Evolutionary conservation across 257 asterid species (phyloP).

Genomic region (Pogostemon cablin): DNA sequence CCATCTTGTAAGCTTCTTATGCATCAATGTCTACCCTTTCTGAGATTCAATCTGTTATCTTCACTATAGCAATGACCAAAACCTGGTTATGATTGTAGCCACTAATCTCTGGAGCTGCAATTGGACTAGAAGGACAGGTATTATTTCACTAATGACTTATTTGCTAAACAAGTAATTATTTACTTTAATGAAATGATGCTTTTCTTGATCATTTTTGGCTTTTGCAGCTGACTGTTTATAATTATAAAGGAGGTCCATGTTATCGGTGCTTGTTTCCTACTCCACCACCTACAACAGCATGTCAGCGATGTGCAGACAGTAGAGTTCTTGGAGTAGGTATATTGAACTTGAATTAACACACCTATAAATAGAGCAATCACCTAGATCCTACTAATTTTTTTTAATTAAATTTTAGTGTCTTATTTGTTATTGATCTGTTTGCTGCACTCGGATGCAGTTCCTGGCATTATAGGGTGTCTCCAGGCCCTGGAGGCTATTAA

Average conservation of each 20-base stretch:
- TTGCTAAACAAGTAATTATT: not conserved
- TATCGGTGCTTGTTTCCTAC: conserved; percentile 94
- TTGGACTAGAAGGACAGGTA: conserved; percentile 99
- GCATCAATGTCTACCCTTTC: not conserved
- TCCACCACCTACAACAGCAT: conserved; percentile 94
- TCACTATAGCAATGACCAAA: conserved; percentile 26
- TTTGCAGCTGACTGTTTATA: conserved; percentile 88
- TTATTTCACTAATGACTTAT: conserved; percentile 21
- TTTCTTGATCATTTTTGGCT: conserved; percentile 21
- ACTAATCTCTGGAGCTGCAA: conserved; percentile 95
- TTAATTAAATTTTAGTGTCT: conserved; percentile 16
- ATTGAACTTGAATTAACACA: conserved; percentile 22
- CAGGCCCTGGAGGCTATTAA: conserved; percentile 96
- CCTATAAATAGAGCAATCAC: not conserved
- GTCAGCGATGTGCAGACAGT: conserved; percentile 94
- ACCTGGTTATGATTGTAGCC: conserved; percentile 56
- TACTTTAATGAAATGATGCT: not conserved
- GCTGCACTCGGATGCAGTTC: conserved; percentile 55
- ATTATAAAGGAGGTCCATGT: conserved; percentile 90
- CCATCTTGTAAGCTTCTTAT: conserved; percentile 16
- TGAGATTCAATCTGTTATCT: not conserved
- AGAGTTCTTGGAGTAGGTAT: conserved; percentile 98
- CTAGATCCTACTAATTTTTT: not conserved
- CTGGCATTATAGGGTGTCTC: conserved; percentile 92
- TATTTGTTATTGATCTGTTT: conserved; percentile 5